phyloP scores from a whole-genome alignment of 225 moss, liverwort and hornwort species.

The Pleurozium schreberi region DNA sequence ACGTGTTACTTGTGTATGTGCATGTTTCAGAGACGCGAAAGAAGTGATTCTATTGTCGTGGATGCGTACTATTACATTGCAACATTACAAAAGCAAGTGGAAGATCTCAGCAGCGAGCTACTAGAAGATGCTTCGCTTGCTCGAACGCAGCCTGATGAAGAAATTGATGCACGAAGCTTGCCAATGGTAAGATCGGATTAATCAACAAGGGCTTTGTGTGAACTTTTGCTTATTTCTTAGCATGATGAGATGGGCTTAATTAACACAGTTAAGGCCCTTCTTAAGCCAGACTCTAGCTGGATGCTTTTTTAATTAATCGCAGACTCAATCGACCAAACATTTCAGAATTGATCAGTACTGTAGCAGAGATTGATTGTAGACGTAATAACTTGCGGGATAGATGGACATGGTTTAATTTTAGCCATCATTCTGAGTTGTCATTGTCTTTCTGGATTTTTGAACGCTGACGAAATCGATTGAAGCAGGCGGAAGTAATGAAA shows the following conservation, averaged over 20 bases:
- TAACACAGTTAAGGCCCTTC: not conserved
- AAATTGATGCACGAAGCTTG: not conserved
- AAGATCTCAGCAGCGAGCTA: constrained; percentile 7
- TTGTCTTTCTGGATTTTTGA: not conserved
- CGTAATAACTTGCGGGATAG: not conserved
- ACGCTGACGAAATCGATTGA: not conserved
- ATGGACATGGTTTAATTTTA: not conserved
- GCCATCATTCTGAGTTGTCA: not conserved
- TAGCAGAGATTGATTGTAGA: not conserved
- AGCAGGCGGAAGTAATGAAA: constrained; percentile 19
- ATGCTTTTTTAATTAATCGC: not conserved
- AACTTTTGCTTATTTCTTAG: not conserved
- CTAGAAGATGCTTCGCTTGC: not conserved
- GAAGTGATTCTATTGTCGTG: not conserved
- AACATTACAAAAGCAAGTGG: constrained; percentile 14
- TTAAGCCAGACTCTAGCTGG: not conserved
- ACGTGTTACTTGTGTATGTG: not conserved
- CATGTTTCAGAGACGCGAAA: not conserved
- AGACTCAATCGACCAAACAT: not conserved
- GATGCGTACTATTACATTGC: constrained; percentile 23
- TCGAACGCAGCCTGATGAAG: not conserved
- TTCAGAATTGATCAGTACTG: not conserved
- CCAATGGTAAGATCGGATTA: not conserved
- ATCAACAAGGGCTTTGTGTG: not conserved
- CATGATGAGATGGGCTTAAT: not conserved